phyloP scores from a whole-genome alignment of 1,284 basidiomycete genomes.

The Pulveroboletus sp. region DNA sequence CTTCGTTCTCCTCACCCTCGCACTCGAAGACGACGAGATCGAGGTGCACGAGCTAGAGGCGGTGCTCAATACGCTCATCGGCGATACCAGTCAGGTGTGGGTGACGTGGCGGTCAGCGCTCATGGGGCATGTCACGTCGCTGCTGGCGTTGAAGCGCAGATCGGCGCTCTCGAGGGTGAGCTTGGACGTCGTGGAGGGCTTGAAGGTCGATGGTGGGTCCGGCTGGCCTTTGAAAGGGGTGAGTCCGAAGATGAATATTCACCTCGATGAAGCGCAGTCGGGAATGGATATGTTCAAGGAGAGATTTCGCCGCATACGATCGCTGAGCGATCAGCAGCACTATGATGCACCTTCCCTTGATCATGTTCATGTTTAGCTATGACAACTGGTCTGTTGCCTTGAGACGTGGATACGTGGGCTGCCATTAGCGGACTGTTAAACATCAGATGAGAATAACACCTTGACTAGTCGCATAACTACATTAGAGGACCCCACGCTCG shows the following conservation, averaged over 20 bases:
- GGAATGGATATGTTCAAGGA: slow-evolving; percentile 1
- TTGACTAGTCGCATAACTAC: too few relatives aligned
- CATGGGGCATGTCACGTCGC: not conserved
- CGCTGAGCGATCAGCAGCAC: not conserved
- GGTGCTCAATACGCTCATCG: slow-evolving; percentile 3
- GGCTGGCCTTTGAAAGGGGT: not conserved
- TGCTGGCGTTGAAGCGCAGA: not conserved
- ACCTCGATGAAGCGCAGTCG: slow-evolving; percentile 1
- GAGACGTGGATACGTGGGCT: too few relatives aligned
- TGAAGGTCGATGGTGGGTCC: not conserved
- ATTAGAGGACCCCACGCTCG: too few relatives aligned
- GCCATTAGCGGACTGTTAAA: too few relatives aligned
- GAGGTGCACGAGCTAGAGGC: not conserved
- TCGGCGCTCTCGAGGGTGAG: not conserved
- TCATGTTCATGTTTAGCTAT: not conserved
- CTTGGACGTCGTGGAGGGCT: not conserved
- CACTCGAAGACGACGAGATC: slow-evolving; percentile 5
- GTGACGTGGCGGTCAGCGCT: slow-evolving; percentile 3
- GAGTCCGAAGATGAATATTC: not conserved
- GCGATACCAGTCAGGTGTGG: slow-evolving; percentile 7
- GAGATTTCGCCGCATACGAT: not conserved
- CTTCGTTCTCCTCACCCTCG: slow-evolving; percentile 9
- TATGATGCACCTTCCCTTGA: not conserved
- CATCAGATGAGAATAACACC: too few relatives aligned
- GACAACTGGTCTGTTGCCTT: not conserved